Percentiles rank a stretch among this genome's conserved stretches.
Conservation (phyloP, 179 eudicot genomes). For the Actinidia arguta region DNA sequence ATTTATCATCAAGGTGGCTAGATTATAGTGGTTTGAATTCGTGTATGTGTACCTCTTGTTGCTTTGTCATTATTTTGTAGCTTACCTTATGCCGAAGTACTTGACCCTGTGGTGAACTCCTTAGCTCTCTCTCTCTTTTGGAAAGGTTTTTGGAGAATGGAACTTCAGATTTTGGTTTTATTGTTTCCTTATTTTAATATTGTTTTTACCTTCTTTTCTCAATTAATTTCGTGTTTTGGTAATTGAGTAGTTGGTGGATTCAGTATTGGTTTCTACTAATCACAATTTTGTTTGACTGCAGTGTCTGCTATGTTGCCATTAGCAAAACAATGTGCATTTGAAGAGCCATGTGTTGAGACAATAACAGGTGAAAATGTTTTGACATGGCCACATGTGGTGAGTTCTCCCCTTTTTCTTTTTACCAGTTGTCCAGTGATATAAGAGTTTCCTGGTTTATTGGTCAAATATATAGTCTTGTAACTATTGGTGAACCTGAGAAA, state of each 20-base stretch:
- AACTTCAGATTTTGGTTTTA: background rate
- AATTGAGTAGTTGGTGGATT: background rate
- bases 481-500: background rate
- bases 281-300: constrained; percentile 32
- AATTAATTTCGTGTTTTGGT: background rate
- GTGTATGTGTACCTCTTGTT: background rate
- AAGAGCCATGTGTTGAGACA: constrained; percentile 96
- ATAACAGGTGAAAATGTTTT: constrained; percentile 88
- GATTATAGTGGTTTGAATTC: background rate
- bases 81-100: background rate
- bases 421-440: background rate
- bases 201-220: background rate
- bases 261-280: background rate
- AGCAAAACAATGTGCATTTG: constrained; percentile 98
- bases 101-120: background rate
- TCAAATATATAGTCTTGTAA: background rate
- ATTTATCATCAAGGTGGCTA: constrained; percentile 10
- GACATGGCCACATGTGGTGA: constrained; percentile 99
- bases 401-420: constrained; percentile 40
- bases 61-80: background rate
- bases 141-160: background rate
- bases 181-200: background rate
- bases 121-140: background rate
- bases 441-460: background rate
- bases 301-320: constrained; percentile 97